Evolutionary conservation across 805 yeast species (phyloP).

Genomic region (Ogataea henricii): DNA sequence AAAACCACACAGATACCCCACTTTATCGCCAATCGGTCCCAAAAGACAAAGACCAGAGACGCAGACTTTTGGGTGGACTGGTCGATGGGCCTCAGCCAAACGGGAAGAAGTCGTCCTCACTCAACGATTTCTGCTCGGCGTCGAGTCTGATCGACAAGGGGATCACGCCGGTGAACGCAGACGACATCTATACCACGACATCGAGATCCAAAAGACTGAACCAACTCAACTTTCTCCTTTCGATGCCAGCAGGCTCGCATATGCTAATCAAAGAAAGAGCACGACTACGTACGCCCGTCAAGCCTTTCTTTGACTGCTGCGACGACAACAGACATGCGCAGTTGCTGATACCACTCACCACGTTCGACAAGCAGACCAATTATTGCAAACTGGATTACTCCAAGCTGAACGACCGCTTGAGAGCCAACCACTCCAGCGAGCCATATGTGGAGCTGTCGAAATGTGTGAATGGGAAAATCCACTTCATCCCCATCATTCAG

Average conservation of each 20-base stretch:
- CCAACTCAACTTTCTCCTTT: slow-evolving; percentile 29
- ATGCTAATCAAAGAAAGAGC: slow-evolving; percentile 43
- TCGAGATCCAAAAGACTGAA: slow-evolving; percentile 26
- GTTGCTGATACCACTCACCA: slow-evolving; percentile 23
- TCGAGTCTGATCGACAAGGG: slow-evolving; percentile 22
- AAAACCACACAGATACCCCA: slow-evolving; percentile 1
- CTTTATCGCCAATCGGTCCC: slow-evolving; percentile 18
- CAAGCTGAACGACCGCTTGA: slow-evolving; percentile 23
- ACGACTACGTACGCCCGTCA: slow-evolving; percentile 37
- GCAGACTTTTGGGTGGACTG: slow-evolving; percentile 22
- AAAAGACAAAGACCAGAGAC: slow-evolving; percentile 18
- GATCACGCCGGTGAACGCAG: slow-evolving; percentile 23
- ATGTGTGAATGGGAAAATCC: slow-evolving; percentile 43
- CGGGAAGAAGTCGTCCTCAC: slow-evolving; percentile 5
- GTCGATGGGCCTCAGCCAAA: slow-evolving; percentile 25
- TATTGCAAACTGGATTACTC: slow-evolving; percentile 33
- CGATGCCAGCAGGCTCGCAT: slow-evolving; percentile 39
- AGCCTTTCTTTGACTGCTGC: slow-evolving; percentile 55
- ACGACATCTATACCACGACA: slow-evolving; percentile 34
- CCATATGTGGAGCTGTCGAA: slow-evolving; percentile 26
- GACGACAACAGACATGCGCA: slow-evolving; percentile 40
- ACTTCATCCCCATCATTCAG: slow-evolving; percentile 56
- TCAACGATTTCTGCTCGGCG: slow-evolving; percentile 28
- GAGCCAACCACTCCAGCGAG: slow-evolving; percentile 8
- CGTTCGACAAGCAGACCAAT: slow-evolving; percentile 28